Base-by-base conservation (phyloP, 2,329 filamentous ascomycete species). In the Diaporthe helianthi region DNA sequence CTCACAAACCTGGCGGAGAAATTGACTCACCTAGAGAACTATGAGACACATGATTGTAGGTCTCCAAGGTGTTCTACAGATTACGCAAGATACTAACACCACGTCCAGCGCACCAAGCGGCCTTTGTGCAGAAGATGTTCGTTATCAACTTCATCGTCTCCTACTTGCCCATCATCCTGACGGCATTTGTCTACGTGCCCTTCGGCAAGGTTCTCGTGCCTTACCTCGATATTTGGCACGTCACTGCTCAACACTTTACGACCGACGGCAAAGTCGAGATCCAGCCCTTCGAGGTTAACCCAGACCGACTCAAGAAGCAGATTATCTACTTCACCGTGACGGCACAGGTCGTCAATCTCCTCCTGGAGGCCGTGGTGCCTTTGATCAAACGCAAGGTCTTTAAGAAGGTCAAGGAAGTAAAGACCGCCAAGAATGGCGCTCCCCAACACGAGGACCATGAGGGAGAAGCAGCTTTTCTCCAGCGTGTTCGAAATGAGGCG, bases 291-390 rank as follows among this genome's bases (percentile, higher is more conserved):
- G 85, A 89, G 65, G 92, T 98, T 80, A 94, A 98, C 76, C 91
- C 93, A 0, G 86, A 90, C 73, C 87, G 96, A 19, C 88, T 98
- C 44, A 92, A 91, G 74, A 92, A 94, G 74, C 95, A 98, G 78
- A 93, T 98, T 78, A 96, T 98, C 72, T 98, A 97, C 81, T 96
- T 97, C 72, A 97, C 95, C 0, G 93, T 98, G 38, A 98, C 95
- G 0, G 95, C 94, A 0, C 95, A 98, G 77, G 87, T 98, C 46
- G 91, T 99, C 74, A 96, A 92, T 77, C 91, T 98, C 66, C 89
- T 87, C 15, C 89, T 95, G 71, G 96, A 99, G 79, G 88, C 94
- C 6, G 83, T 98, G 44, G 88, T 98, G 1, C 96, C 96, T 0
- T 94, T 93, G 73, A 80, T 93, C 64, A 98, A 97, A 80, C 90